Evolutionary conservation across 768 basidiomycete species (phyloP), one percentile per base, ranked within the genome.

Genomic region (Gautieria morchelliformis): DNA sequence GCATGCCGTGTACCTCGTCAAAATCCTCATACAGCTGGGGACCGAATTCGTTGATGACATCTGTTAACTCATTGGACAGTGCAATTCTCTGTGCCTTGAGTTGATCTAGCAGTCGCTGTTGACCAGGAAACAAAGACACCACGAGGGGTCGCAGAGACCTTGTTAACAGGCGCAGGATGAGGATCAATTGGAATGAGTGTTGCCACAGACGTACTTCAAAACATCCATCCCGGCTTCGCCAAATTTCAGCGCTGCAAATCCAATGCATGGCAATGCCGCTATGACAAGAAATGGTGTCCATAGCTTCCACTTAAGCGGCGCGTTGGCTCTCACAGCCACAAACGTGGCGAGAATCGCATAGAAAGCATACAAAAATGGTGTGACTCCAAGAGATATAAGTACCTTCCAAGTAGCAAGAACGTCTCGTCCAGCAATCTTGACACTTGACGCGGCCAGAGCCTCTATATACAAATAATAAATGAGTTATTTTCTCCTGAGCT

Each of bases 341-440:
- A 83, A 60, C 17, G 87, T 86, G 17, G 92, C 90, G 30, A 93
- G 67, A 65, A 87, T 71, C 30, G 91, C 89, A 70, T 96, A 97
- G 63, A 89, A 70, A 4, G 79, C 68, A 73, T 95, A 97, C 39
- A 97, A 72, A 6, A 94, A 74, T 10, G 95, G 95, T 5, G 92
- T 87, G 41, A 89, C 75, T n/a, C 85, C 95, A 56, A 97, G 74
- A 3, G 92, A 93, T 56, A 98, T 92, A 32, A 98, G 78, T 35
- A 98, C 84, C 69, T 98, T 98, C 95, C 95, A 98, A 5, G 93
- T 93, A 0, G 92, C 93, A 17, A 98, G 75, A n/a, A 97, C 95
- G 64, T 98, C 95, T 41, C 90, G 81, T n/a, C 85, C 95, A 19
- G 90, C 90, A 52, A 98, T 83, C 72, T 98, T 98, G 67, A 98